phyloP scores from a whole-genome alignment of 805 yeast genomes.

The Osmozyma mogii region DNA sequence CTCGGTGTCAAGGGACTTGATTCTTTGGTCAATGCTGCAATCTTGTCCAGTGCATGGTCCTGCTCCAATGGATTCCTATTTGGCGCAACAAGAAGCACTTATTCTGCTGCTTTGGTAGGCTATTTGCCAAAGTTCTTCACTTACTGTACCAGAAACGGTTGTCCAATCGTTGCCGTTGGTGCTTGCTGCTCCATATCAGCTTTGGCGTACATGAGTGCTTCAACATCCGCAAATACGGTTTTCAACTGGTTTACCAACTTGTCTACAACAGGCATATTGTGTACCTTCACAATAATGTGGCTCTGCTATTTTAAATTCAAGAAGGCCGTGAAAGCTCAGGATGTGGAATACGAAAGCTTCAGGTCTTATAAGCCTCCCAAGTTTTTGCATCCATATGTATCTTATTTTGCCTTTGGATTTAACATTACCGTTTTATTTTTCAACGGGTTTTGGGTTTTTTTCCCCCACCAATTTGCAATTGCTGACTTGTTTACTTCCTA shows the following conservation, averaged over 20 bases:
- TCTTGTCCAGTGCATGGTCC: slow-evolving; percentile 29
- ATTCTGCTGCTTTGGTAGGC: slow-evolving; percentile 75
- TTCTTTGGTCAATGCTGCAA: slow-evolving; percentile 25
- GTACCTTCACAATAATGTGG: slow-evolving; percentile 25
- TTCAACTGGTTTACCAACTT: slow-evolving; percentile 66
- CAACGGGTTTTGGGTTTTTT: slow-evolving; percentile 28
- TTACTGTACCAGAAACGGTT: slow-evolving; percentile 57
- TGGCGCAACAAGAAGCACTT: slow-evolving; percentile 27
- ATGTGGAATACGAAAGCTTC: slow-evolving; percentile 18
- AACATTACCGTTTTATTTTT: slow-evolving; percentile 22
- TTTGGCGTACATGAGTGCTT: slow-evolving; percentile 31
- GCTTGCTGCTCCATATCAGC: slow-evolving; percentile 32
- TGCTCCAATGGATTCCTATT: slow-evolving; percentile 30
- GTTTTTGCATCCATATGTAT: slow-evolving; percentile 20
- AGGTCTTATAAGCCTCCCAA: slow-evolving; percentile 11
- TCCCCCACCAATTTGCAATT: slow-evolving; percentile 20
- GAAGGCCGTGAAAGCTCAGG: slow-evolving; percentile 33
- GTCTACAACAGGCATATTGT: slow-evolving; percentile 23
- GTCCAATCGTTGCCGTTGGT: slow-evolving; percentile 54
- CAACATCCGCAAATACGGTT: slow-evolving; percentile 52
- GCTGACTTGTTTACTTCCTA: slow-evolving; percentile 17
- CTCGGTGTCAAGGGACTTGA: slow-evolving; percentile 30
- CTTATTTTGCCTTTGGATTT: slow-evolving; percentile 23
- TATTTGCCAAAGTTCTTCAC: slow-evolving; percentile 67
- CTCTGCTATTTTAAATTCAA: slow-evolving; percentile 21